These are phyloP conservation scores for Vaccinium macrocarpon DNA, from an alignment of 148 eudicot species.

Conservation along the genomic window DNA sequence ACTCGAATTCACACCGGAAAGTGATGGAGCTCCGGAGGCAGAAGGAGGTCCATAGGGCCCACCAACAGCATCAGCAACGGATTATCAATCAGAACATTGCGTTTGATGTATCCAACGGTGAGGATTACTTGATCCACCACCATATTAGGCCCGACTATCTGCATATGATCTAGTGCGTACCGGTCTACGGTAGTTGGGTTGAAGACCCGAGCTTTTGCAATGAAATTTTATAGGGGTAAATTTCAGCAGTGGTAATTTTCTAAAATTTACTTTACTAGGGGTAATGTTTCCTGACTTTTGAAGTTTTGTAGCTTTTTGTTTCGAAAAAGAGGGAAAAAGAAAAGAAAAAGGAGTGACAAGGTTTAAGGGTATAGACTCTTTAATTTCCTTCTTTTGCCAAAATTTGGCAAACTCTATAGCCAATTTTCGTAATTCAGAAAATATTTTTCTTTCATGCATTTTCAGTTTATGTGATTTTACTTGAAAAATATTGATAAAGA, in stretches of 20 bases:
- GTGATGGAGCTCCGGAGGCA: constrained; percentile 90
- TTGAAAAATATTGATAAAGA: not conserved
- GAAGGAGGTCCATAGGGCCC: constrained; percentile 57
- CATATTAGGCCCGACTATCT: constrained; percentile 63
- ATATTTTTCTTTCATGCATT: not conserved
- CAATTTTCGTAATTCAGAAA: not conserved
- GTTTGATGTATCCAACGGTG: constrained; percentile 46
- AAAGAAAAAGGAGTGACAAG: not conserved
- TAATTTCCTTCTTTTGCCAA: not conserved
- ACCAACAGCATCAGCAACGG: constrained; percentile 39
- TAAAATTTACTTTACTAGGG: not conserved
- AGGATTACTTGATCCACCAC: constrained; percentile 87
- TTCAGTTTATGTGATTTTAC: not conserved
- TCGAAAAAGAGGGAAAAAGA: not conserved
- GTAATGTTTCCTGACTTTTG: constrained; percentile 16
- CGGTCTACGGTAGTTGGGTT: not conserved
- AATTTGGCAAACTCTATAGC: not conserved
- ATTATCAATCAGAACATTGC: constrained; percentile 38
- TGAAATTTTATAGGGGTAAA: not conserved
- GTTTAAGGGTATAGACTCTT: not conserved
- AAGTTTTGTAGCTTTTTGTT: constrained; percentile 29
- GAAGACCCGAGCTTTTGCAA: not conserved
- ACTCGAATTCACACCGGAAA: constrained; percentile 89
- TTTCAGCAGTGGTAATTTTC: not conserved
- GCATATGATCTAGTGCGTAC: constrained; percentile 44